Percentiles rank a stretch among this genome's conserved stretches.
These are phyloP conservation scores for Phytophthora europaea DNA, from an alignment of 352 stramenopile genomes.

Conservation along the genomic window DNA sequence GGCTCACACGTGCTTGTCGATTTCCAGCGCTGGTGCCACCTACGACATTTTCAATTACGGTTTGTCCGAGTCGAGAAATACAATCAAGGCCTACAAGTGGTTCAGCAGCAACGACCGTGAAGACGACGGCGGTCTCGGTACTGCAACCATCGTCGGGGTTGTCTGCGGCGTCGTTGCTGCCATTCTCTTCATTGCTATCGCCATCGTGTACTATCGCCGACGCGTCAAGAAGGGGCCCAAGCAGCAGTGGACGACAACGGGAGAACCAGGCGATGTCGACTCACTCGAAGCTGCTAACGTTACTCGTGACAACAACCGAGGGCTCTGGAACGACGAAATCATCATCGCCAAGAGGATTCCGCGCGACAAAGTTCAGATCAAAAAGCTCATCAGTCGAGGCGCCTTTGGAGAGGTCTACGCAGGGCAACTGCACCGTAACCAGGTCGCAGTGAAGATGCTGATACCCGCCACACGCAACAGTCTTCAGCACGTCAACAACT, in stretches of 20 bases:
- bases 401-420: conserved; percentile 52
- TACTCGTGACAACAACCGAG: conserved; percentile 16
- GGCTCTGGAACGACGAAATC: conserved; percentile 46
- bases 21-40: too few species aligned
- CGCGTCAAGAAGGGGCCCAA: neutral
- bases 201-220: neutral
- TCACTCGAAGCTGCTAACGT: conserved; percentile 16
- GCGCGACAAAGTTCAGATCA: conserved; percentile 33
- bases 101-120: conserved; percentile 30
- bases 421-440: conserved; percentile 17
- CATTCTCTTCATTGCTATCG: neutral
- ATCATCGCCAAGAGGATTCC: conserved; percentile 42
- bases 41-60: too few species aligned
- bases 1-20: too few species aligned
- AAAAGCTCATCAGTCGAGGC: conserved; percentile 43
- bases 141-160: conserved; percentile 11
- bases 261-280: neutral
- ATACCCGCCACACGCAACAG: conserved; percentile 33
- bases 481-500: conserved; percentile 35
- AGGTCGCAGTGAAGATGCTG: conserved; percentile 55
- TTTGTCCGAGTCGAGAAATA: too few species aligned
- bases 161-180: neutral
- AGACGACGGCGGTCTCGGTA: conserved; percentile 2
- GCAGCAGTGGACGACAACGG: neutral
- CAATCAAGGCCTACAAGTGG: conserved; percentile 9